Evolutionary conservation across 2,329 filamentous ascomycete species (phyloP).

Genomic region (Cladosporium sp.): DNA sequence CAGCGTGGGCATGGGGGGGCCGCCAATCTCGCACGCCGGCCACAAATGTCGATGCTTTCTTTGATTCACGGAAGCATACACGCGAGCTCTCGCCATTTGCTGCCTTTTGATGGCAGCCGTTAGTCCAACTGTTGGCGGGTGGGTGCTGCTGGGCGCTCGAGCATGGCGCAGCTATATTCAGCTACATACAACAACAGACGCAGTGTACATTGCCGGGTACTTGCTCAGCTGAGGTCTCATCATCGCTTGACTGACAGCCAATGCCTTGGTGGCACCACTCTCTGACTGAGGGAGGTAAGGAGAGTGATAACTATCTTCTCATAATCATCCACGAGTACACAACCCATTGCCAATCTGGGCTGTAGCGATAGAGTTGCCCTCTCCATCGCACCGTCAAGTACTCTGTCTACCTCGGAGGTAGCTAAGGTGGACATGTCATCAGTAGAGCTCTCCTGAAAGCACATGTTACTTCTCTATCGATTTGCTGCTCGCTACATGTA

Average conservation of each 20-base stretch:
- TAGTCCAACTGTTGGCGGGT: neutral
- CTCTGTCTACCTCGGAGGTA: neutral
- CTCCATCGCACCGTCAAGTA: neutral
- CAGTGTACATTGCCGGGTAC: neutral
- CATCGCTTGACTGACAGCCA: neutral
- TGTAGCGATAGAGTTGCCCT: neutral
- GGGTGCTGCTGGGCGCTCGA: neutral
- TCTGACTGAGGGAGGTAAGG: neutral
- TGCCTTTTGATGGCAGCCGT: neutral
- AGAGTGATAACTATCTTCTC: neutral
- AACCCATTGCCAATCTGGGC: neutral
- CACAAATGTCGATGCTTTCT: conserved; percentile 4
- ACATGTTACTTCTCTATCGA: neutral
- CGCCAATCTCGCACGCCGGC: neutral
- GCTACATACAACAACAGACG: neutral
- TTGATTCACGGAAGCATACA: conserved; percentile 13
- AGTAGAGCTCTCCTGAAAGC: neutral
- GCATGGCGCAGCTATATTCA: conserved; percentile 8
- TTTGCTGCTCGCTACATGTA: neutral
- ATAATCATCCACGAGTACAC: neutral
- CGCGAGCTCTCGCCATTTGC: conserved; percentile 4
- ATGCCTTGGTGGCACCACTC: conserved; percentile 8
- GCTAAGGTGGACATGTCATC: neutral
- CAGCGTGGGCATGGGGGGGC: neutral
- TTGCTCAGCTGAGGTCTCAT: conserved; percentile 8